Evolutionary conservation across 495 filamentous ascomycete genomes (phyloP).

Genomic region (Hyaloscypha finlandica): DNA sequence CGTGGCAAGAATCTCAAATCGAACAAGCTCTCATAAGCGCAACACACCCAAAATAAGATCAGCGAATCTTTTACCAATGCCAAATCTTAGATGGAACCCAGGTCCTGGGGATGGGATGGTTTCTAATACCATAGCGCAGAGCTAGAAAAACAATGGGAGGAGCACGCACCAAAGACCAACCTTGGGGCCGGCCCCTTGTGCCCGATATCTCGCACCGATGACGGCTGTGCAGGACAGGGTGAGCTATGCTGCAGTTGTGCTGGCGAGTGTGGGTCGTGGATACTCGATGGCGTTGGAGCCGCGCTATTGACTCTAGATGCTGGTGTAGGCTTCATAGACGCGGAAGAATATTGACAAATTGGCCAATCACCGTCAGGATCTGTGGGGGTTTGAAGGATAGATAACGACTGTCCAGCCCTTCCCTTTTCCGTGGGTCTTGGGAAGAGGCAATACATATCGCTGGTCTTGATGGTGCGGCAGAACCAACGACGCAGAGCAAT

Average conservation of each 20-base stretch:
- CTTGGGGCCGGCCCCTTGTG: constrained; percentile 6
- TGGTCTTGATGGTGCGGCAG: too few relatives aligned
- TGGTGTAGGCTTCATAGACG: neutral
- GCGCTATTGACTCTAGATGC: neutral
- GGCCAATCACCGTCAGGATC: neutral
- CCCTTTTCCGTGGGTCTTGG: neutral
- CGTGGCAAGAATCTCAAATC: neutral
- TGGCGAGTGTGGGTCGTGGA: neutral
- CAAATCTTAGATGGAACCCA: neutral
- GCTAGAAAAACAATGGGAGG: neutral
- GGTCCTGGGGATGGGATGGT: neutral
- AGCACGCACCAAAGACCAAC: constrained; percentile 20
- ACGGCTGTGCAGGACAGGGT: neutral
- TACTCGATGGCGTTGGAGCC: neutral
- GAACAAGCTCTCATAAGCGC: neutral
- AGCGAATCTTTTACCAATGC: neutral
- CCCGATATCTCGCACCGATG: constrained; percentile 11
- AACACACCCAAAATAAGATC: neutral
- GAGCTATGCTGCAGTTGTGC: neutral
- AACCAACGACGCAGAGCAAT: too few relatives aligned
- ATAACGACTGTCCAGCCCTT: neutral
- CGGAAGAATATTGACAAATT: neutral
- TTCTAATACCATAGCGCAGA: neutral
- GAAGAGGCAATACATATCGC: too few relatives aligned
- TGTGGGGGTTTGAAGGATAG: neutral